phyloP scores from a whole-genome alignment of 106 monocot species.

The Ottelia alismoides region DNA sequence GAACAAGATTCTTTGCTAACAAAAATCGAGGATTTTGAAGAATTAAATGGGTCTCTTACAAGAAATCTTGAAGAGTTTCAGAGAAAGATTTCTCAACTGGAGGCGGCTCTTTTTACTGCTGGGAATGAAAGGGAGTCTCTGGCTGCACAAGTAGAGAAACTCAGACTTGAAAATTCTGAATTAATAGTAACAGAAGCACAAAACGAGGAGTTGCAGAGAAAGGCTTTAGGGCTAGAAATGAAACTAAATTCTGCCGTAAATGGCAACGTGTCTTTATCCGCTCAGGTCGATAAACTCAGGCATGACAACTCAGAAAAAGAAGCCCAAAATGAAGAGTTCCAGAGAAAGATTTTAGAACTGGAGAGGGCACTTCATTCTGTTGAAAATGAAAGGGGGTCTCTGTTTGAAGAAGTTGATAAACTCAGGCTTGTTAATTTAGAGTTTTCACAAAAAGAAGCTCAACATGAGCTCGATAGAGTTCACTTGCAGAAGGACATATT shows the following conservation, averaged over 20 bases:
- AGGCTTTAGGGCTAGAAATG: no score
- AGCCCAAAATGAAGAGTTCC: conserved; percentile 65
- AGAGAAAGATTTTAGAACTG: conserved; percentile 65
- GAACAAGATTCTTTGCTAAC: conserved; percentile 62
- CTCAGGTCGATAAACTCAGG: no score
- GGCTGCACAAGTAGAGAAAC: no score
- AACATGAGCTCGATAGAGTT: conserved; percentile 52
- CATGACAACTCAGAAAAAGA: no score
- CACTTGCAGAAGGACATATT: conserved; percentile 44
- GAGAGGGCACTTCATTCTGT: conserved; percentile 39
- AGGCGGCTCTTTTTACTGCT: conserved; percentile 39
- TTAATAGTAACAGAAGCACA: no score
- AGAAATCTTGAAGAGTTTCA: conserved; percentile 57
- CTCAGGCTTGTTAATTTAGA: conserved; percentile 46
- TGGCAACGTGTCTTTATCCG: no score
- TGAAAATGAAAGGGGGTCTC: conserved; percentile 61
- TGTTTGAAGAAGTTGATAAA: conserved; percentile 25
- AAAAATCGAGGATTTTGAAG: conserved; percentile 66
- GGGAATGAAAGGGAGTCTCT: conserved; percentile 66
- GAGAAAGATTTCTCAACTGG: conserved; percentile 63
- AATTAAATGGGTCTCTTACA: conserved; percentile 51
- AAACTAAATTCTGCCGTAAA: no score
- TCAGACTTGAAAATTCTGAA: no score
- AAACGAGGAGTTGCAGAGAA: no score
- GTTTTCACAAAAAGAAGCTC: conserved; percentile 46